Base-by-base conservation (phyloP, 208 protist species). In the Acanthamoeba sp. region DNA sequence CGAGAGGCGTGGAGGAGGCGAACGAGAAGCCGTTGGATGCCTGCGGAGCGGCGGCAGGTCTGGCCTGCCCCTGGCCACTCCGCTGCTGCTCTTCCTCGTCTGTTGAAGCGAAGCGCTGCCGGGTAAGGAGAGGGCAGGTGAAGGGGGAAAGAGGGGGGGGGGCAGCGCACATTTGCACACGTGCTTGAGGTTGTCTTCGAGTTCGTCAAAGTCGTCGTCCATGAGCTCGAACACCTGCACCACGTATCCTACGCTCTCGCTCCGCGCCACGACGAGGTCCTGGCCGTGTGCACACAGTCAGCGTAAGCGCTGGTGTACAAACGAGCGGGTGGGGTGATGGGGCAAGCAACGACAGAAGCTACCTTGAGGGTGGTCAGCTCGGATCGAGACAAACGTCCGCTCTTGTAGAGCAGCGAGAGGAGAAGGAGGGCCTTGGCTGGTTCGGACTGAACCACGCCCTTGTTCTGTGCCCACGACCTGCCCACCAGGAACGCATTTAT, bases 171-270 rank as follows among this genome's bases (percentile, higher is more conserved):
- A 38, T 59, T 85, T 85, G 76, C 76, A 85, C 38, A 85, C n/a
- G 76, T 85, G 76, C 42, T 85, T 85, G 48, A 85, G 42, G 48
- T 85, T 85, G 76, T 85, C 76, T 20, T 85, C 76, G 20, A 85
- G 76, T 29, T 85, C 76, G 76, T 85, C 76, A 59, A 85, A 85
- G 40, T 85, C 76, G 32, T 85, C 76, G 45, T 57, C 76, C 76
- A 85, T 85, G 76, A 85, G 76, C 29, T 85, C 76, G 59, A 85
- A 85, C 10, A 24, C 76, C 14, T 85, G 76, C 4, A 85, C 27
- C 45, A 85, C 76, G 29, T 57, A 85, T 1, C 42, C 42, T 29
- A 85, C 76, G n/a, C 76, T 85, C 24, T 85, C 76, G 22, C 59
- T 3, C n/a, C 45, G 45, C 16, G 5, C 42, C 20, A 85, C 73